A percentile compares a stretch with the other conserved stretches of the same genome.
phyloP scores from a whole-genome alignment of 2,329 filamentous ascomycete genomes.

The Cercospora sp. region DNA sequence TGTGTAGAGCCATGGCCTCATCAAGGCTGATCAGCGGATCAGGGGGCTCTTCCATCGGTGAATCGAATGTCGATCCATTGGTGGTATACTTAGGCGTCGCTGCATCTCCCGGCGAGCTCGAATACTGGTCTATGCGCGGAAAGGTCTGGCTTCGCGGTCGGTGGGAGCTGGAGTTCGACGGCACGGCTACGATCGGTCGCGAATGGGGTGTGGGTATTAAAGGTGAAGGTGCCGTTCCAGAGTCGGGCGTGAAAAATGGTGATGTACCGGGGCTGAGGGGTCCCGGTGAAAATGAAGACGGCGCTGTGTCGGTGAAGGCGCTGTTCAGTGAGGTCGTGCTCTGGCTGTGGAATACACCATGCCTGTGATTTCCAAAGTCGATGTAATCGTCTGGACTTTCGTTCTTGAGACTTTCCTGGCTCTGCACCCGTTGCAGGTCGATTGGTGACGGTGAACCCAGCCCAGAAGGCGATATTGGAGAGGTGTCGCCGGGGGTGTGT shows the following conservation, averaged over 20 bases:
- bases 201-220: slow-evolving; percentile 57
- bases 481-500: slow-evolving; percentile 64
- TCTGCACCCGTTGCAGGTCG: slow-evolving; percentile 62
- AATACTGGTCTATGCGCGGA: slow-evolving; percentile 66
- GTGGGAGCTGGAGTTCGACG: slow-evolving; percentile 59
- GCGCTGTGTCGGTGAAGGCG: slow-evolving; percentile 64
- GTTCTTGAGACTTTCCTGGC: slow-evolving; percentile 67
- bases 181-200: slow-evolving; percentile 44
- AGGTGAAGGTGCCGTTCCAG: slow-evolving; percentile 61
- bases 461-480: slow-evolving; percentile 69
- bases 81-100: slow-evolving; percentile 56
- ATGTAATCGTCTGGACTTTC: slow-evolving; percentile 59
- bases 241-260: slow-evolving; percentile 76
- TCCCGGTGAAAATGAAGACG: slow-evolving; percentile 67
- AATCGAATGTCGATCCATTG: slow-evolving; percentile 41
- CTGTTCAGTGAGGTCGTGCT: slow-evolving; percentile 66
- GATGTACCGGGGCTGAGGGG: slow-evolving; percentile 70
- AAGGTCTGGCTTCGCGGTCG: slow-evolving; percentile 87
- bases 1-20: slow-evolving; percentile 40
- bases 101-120: slow-evolving; percentile 55
- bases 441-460: slow-evolving; percentile 68
- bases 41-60: slow-evolving; percentile 38
- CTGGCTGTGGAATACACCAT: slow-evolving; percentile 66
- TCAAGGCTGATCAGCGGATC: slow-evolving; percentile 44
- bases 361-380: slow-evolving; percentile 58